Evolutionary conservation across 495 filamentous ascomycete species (phyloP), one percentile per base, ranked within the genome.

Genomic region (Penicillium fimorum): DNA sequence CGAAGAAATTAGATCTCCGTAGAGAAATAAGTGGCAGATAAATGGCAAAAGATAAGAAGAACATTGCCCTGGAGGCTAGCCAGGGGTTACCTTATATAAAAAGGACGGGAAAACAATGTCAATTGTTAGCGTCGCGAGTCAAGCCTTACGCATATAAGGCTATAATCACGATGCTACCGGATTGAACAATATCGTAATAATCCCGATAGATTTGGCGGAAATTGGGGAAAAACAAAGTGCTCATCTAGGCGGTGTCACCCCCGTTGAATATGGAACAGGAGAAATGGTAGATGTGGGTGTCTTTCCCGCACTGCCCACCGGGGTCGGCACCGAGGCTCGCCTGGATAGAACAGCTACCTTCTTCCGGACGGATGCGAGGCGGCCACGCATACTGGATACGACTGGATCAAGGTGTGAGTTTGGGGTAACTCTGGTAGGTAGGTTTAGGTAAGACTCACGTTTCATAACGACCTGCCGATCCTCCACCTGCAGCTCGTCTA

Each of bases 381-480:
- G 83, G 27, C 68, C 68, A 47, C 82, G 82, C 66, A 87, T 83
- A 61, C 81, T 83, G 22, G 78, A 73, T n/a, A 86, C 76, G 50
- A 86, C 84, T 87, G 46, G 37, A 32, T 29, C 0, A 24, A 3
- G 20, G 47, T 51, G 60, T 79, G 63, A 78, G 71, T 44, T 58
- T 40, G 50, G 22, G 13, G 30, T 4, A 2, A 5, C 0, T 43
- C 2, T 9, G 61, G 5, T 13, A 32, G 37, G 5, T 24, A 30
- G 20, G 58, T 20, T 48, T n/a, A 8, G 38, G 50, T 38, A 27
- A 17, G 49, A 76, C 79, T 79, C 73, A 91, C 89, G 74, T 67
- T 89, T 92, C 46, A 86, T 71, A 18, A 92, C 82, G 12, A 83
- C 75, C 63, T 87, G 80, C 60, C 87, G 85, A 70, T 93, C 89